phyloP scores from a whole-genome alignment of 352 stramenopile species.

The Pythium dissimile region DNA sequence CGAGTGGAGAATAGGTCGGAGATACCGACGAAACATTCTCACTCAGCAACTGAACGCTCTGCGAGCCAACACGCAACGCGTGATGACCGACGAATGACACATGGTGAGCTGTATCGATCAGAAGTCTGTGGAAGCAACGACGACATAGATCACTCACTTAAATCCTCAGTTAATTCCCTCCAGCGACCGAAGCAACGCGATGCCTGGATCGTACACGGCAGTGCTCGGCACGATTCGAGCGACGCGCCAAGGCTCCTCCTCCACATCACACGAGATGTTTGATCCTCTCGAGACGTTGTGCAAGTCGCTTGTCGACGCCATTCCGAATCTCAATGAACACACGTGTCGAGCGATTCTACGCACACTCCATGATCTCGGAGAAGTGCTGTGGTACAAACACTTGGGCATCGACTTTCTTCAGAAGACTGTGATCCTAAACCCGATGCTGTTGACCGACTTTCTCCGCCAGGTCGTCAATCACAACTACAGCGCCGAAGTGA shows the following conservation, averaged over 20 bases:
- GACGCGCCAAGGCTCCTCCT: not conserved
- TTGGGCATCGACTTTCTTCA: not conserved
- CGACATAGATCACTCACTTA: not conserved
- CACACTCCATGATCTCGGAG: not conserved
- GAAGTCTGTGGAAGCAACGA: not conserved
- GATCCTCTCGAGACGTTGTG: not conserved
- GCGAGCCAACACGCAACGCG: not conserved
- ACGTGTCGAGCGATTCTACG: not conserved
- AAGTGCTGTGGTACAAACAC: not conserved
- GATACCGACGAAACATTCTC: not conserved
- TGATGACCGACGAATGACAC: not conserved
- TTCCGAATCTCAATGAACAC: not conserved
- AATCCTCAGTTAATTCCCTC: not conserved
- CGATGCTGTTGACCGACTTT: conserved; percentile 14
- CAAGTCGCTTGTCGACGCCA: not conserved
- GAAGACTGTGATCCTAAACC: not conserved
- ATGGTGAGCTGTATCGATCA: not conserved
- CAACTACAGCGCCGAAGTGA: conserved; percentile 6
- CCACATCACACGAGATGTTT: not conserved
- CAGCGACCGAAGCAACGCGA: conserved; percentile 1
- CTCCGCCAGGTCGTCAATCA: conserved; percentile 9
- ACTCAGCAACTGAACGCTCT: not conserved
- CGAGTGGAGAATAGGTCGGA: not conserved
- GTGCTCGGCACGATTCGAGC: not conserved
- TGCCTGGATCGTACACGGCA: conserved; percentile 2